Base-by-base conservation (phyloP, 129 eudicot species). In the Tagetes patula region DNA sequence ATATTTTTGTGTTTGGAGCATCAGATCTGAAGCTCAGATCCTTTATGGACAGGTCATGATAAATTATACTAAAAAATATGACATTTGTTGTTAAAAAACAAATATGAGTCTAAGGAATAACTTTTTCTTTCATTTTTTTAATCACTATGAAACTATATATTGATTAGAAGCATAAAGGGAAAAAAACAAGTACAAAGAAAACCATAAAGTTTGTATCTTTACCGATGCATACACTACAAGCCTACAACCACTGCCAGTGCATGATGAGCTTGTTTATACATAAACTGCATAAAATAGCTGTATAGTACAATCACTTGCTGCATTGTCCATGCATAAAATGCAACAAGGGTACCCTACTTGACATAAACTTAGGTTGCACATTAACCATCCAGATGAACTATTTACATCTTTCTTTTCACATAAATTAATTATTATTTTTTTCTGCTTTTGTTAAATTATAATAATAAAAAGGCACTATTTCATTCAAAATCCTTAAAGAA, bases 301-400 rank as follows among this genome's bases (percentile, higher is more conserved):
- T 56, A 67, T 68, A 55, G 80, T 75, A 76, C 80, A 75, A 74
- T 53, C 10, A 49, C 8, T 39, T 52, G 45, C 1, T 52, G 45
- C 79, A 52, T 75, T 52, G 6, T 38, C 34, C 72, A 74, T 64
- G 65, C 58, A 73, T 74, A 39, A 20, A 50, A 5, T 52, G 55
- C 72, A 30, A 65, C 33, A 31, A 41, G 41, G 76, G 55, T 59
- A 27, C 14, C 76, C 40, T 72, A 56, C 55, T 58, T 58, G 76
- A 58, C 76, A 56, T 58, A 72, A 43, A 54, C 27, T 45, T 59
- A 41, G 43, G 56, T 56, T 56, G 34, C 58, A 72, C 67, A 72
- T 72, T 7, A 72, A 72, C 56, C 8, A 58, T 67, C 65, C 39
- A 71, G 65, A 53, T 71, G 65, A 54, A 52, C 65, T 3, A 71